Evolutionary conservation across 164 flowering plant species (phyloP), one percentile per base, ranked within the genome.

Genomic region (Macadamia tetraphylla): DNA sequence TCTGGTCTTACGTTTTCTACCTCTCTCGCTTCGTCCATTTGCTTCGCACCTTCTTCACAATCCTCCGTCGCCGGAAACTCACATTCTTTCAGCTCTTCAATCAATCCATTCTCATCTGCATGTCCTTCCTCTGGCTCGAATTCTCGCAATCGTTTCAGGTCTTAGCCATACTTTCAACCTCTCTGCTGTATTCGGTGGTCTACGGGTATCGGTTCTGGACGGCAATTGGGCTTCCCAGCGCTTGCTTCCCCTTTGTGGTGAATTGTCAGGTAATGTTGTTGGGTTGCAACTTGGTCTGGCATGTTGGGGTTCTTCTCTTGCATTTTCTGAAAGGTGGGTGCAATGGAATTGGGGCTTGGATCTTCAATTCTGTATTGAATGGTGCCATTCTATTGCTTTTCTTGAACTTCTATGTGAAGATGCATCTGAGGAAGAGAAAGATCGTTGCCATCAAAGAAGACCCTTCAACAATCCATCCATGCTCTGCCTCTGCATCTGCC

Each of bases 101-200:
- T 78, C 82, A 83, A 63, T 80, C 90, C 0, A 77, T 85, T 17
- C 75, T 82, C 9, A 68, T 83, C 1, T 75, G 72, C 71, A 82
- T 76, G 84, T 81, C 94, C 0, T 93, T 88, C 62, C 72, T 91
- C 6, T 93, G 98, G 98, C 86, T 93, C 3, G 96, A 93, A 60
- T 93, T 88, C 78, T 88, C 97, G 0, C 98, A 93, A 67, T 91
- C 97, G 10, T 87, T 93, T 66, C 98, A 93, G 63, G 89, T 93
- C 6, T 63, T 86, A 46, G 97, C 85, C 10, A 91, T 93, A 3
- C 71, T 91, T 17, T 70, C 68, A 6, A 77, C 88, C 2, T 85
- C 87, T 6, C 56, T 82, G 43, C 66, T 83, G 6, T 84, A 88
- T 71, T 63, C 85, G 0, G 76, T 89, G 11, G 86, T 87, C 0